Percentiles rank a stretch among this genome's conserved stretches.
These are phyloP conservation scores for Fusarium lyarnte DNA, from an alignment of 2,329 filamentous ascomycete species.

Conservation along the genomic window DNA sequence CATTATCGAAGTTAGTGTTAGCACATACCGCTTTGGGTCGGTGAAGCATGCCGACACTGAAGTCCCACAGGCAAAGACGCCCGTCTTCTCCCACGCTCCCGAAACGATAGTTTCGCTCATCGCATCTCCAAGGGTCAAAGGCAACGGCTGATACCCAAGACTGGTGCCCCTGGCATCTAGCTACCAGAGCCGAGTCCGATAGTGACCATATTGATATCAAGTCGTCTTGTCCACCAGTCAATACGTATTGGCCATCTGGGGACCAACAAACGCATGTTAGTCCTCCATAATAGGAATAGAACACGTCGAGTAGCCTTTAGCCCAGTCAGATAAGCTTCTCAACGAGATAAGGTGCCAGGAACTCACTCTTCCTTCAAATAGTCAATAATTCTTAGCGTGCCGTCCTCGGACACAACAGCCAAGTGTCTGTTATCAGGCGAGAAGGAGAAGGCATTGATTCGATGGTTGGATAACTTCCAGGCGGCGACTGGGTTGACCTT, in stretches of 20 bases:
- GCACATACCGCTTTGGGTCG: constrained; percentile 81
- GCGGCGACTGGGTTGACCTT: constrained; percentile 91
- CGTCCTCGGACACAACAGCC: constrained; percentile 91
- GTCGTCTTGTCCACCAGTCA: constrained; percentile 96
- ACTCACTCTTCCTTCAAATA: constrained; percentile 87
- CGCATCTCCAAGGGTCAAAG: constrained; percentile 97
- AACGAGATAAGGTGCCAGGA: not conserved
- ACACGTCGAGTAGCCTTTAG: constrained; percentile 81
- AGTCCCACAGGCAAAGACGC: constrained; percentile 92
- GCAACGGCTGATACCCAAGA: constrained; percentile 95
- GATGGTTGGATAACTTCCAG: constrained; percentile 92
- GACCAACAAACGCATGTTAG: constrained; percentile 97
- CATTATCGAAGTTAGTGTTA: not conserved
- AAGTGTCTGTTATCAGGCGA: constrained; percentile 89
- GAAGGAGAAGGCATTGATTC: constrained; percentile 90
- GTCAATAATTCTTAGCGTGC: constrained; percentile 88
- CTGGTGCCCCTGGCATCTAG: constrained; percentile 92
- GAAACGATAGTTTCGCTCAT: constrained; percentile 94
- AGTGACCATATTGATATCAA: constrained; percentile 96
- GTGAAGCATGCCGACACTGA: constrained; percentile 95
- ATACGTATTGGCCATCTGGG: constrained; percentile 92
- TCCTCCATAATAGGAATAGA: constrained; percentile 91
- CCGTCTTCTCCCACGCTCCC: constrained; percentile 96
- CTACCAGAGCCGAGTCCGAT: constrained; percentile 83
- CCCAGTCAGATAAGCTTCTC: constrained; percentile 2